phyloP scores from a whole-genome alignment of 2,329 filamentous ascomycete species.

The Orbilia ellipsospora region DNA sequence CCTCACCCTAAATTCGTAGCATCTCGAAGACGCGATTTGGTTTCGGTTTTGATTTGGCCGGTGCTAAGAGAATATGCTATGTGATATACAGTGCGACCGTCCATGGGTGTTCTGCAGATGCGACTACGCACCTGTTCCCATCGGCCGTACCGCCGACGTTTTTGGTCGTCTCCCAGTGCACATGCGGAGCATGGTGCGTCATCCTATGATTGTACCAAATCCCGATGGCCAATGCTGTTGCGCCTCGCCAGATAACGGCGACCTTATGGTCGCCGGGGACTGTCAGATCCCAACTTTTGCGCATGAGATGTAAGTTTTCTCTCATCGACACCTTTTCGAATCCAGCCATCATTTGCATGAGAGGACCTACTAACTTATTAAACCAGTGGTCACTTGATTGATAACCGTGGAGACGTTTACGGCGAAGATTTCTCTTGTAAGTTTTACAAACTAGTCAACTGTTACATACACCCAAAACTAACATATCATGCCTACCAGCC shows the following conservation, averaged over 20 bases:
- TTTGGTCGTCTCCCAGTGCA: conserved; percentile 44
- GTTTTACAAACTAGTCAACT: background rate
- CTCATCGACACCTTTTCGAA: background rate
- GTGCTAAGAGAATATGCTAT: background rate
- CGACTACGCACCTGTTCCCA: conserved; percentile 34
- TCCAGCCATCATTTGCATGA: background rate
- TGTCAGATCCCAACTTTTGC: conserved; percentile 28
- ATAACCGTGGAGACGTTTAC: conserved; percentile 39
- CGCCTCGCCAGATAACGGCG: conserved; percentile 36
- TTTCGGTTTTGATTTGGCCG: background rate
- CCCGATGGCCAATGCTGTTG: conserved; percentile 29
- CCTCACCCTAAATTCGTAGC: too few relatives aligned
- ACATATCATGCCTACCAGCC: conserved; percentile 15
- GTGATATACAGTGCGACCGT: conserved; percentile 25
- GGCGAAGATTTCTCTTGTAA: conserved; percentile 44
- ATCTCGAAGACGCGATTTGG: too few relatives aligned
- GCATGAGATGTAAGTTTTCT: conserved; percentile 35
- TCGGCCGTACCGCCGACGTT: conserved; percentile 37
- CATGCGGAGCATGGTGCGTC: conserved; percentile 49
- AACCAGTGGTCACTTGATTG: conserved; percentile 42
- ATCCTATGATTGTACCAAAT: conserved; percentile 42
- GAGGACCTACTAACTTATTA: background rate
- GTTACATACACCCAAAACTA: background rate
- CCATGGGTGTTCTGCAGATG: conserved; percentile 52
- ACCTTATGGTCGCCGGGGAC: conserved; percentile 44